Base-by-base conservation (phyloP, 139 green algal species). In the Chlamydomonas sphaeroides region DNA sequence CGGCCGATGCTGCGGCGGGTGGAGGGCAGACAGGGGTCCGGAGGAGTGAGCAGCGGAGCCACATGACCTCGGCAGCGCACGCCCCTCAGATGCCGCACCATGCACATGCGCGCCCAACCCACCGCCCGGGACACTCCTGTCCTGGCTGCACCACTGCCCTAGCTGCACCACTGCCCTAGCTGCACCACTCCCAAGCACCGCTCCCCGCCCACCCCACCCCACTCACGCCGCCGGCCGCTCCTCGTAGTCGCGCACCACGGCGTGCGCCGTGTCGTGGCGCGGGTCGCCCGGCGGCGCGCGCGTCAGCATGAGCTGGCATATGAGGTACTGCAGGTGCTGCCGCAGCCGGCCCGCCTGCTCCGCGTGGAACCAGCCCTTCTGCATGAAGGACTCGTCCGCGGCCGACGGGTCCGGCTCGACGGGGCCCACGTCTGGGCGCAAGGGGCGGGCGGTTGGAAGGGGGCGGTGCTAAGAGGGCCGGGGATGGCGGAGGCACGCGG, bases 301-400 rank as follows among this genome's bases (percentile, higher is more conserved):
- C 10, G 75, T 53, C 45, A 84, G 59, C 81, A 95, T 92, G 25
- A 89, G 68, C 38, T 70, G 0, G 65, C 92, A 76, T 53, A 95
- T 84, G 57, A 88, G 32, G 35, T 65, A 51, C 62, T 87, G 87
- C 57, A 96, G 69, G 59, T 90, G 61, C 3, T 65, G 38, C 4
- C 94, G 84, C 90, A 96, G 84, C 30, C 67, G 41, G 32, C 67
- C 85, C 25, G 92, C 90, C 49, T 95, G 93, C 42, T 33, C 28
- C 5, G 39, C 51, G 10, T 79, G 42, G 80, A 97, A 97, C 94
- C 94, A 97, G 15, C 70, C 20, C 32, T 78, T 62, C 14, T 84
- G 88, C 65, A 96, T 68, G 63, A 95, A 91, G 8, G 7, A 1
- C 20, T n/a, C 5, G n/a, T 72, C 21, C 11, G 61, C 61, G 14